Percentiles rank a stretch among this genome's conserved stretches.
These are phyloP conservation scores for Oryza meridionalis DNA, from an alignment of 176 grass and related monocot species.

Conservation along the genomic window DNA sequence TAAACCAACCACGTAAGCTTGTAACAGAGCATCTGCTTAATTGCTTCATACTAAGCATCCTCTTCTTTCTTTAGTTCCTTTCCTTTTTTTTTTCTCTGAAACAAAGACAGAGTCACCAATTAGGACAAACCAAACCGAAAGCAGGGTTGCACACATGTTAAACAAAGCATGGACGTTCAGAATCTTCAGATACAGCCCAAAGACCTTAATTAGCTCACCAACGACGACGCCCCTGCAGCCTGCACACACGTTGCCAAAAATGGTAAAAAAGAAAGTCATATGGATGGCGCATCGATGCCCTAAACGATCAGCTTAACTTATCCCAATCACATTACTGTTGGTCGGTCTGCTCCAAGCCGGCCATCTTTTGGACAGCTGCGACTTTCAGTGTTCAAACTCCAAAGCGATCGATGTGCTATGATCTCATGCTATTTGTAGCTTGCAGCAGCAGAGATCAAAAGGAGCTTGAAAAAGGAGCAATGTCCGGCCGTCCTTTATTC, in stretches of 20 bases:
- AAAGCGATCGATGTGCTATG: slow-evolving; percentile 23
- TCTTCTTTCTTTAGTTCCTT: neutral
- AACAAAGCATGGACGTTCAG: slow-evolving; percentile 36
- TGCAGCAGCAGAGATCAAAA: slow-evolving; percentile 28
- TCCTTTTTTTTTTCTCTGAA: neutral
- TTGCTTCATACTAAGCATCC: neutral
- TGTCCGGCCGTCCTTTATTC: slow-evolving; percentile 17
- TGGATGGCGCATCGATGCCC: slow-evolving; percentile 13
- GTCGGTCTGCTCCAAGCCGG: slow-evolving; percentile 33
- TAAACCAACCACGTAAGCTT: neutral
- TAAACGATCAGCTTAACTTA: slow-evolving; percentile 40
- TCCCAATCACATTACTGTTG: slow-evolving; percentile 33
- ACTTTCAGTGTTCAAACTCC: slow-evolving; percentile 21
- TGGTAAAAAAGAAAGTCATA: slow-evolving; percentile 30
- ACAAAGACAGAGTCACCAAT: slow-evolving; percentile 27
- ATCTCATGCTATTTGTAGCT: neutral
- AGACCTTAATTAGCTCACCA: slow-evolving; percentile 22
- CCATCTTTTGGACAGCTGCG: slow-evolving; percentile 21
- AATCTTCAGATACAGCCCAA: neutral
- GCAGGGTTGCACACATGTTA: slow-evolving; percentile 16
- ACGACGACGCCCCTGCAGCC: neutral
- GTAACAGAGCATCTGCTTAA: neutral
- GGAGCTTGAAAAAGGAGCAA: slow-evolving; percentile 17
- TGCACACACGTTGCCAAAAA: slow-evolving; percentile 43
- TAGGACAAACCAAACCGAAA: slow-evolving; percentile 58